Percentiles rank a stretch among this genome's conserved stretches.
These are phyloP conservation scores for Diplodia scrobiculata DNA, from an alignment of 2,329 filamentous ascomycete species.

Conservation along the genomic window DNA sequence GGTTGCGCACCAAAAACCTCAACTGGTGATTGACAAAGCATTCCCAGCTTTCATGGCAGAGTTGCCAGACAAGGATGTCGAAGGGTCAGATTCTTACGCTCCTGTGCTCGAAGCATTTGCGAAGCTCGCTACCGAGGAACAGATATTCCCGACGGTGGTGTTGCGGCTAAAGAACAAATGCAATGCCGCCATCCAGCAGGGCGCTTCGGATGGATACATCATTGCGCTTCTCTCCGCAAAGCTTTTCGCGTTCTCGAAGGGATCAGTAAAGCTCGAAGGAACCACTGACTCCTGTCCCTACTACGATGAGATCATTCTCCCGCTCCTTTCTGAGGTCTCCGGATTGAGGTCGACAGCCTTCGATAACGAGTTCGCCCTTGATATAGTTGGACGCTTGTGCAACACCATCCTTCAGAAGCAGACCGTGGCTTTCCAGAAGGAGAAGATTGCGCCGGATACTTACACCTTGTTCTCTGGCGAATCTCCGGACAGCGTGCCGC, in stretches of 20 bases:
- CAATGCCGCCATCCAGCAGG: slow-evolving; percentile 57
- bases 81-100: slow-evolving; percentile 52
- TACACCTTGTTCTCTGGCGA: slow-evolving; percentile 55
- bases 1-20: slow-evolving; percentile 64
- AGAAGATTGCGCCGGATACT: slow-evolving; percentile 55
- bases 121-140: slow-evolving; percentile 63
- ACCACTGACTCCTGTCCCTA: slow-evolving; percentile 46
- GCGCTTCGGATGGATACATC: slow-evolving; percentile 58
- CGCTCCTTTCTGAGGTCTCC: slow-evolving; percentile 46
- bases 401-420: slow-evolving; percentile 62
- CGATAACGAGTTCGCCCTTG: slow-evolving; percentile 56
- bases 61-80: slow-evolving; percentile 60
- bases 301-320: slow-evolving; percentile 52
- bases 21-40: slow-evolving; percentile 64
- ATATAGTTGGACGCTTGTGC: slow-evolving; percentile 62
- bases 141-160: slow-evolving; percentile 65
- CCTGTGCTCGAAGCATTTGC: slow-evolving; percentile 64
- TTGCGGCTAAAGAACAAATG: slow-evolving; percentile 66
- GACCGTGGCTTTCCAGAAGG: slow-evolving; percentile 53
- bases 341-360: slow-evolving; percentile 42
- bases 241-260: slow-evolving; percentile 62
- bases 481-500: slow-evolving; percentile 38
- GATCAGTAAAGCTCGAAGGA: slow-evolving; percentile 55
- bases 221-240: slow-evolving; percentile 62
- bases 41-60: slow-evolving; percentile 68